Evolutionary conservation across 352 stramenopile species (phyloP), one percentile per base, ranked within the genome.

Genomic region (Phytophthora hybrid): DNA sequence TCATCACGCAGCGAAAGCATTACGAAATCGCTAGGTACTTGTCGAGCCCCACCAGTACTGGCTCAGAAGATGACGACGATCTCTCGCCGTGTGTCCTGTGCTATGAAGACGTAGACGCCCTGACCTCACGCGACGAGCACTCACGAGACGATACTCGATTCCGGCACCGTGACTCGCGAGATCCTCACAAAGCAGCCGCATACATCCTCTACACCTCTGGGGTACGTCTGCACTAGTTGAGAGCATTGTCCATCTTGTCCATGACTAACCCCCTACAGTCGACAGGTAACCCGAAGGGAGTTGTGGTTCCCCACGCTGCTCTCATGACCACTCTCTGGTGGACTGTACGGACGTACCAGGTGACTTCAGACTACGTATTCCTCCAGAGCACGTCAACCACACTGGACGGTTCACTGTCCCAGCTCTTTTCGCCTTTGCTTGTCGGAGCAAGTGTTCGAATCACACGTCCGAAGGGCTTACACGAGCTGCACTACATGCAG

Each of bases 141-240:
- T 32, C 19, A 32, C 46, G 7, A 7, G 55, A 32, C 1, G 18
- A 59, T 14, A 44, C 11, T 21, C 57, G 32, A 56, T 21, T 66
- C 18, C 59, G 49, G 51, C 5, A n/a, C 3, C 21, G 13, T 31
- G 10, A 57, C 5, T 29, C 55, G 31, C 29, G 16, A 31, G 54
- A 72, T 51, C n/a, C 63, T 53, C 53, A 56, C 0, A 59, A 67
- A 8, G 77, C 68, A 10, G 53, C 74, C 2, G 76, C 80, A 18
- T 92, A 94, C 52, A 83, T 94, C 19, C 77, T 94, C n/a, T 94
- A 93, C 68, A 94, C 87, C 4, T 91, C 82, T 16, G 87, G 87
- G 21, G 73, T 82, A 80, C 41, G 76, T 70, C 11, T 14, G n/a
- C 21, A 31, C 21, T n/a, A 18, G 49, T 18, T 31, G 3, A 10